These are phyloP conservation scores for Jatropha multifida DNA, from an alignment of 441 rosid genomes.

Conservation along the genomic window DNA sequence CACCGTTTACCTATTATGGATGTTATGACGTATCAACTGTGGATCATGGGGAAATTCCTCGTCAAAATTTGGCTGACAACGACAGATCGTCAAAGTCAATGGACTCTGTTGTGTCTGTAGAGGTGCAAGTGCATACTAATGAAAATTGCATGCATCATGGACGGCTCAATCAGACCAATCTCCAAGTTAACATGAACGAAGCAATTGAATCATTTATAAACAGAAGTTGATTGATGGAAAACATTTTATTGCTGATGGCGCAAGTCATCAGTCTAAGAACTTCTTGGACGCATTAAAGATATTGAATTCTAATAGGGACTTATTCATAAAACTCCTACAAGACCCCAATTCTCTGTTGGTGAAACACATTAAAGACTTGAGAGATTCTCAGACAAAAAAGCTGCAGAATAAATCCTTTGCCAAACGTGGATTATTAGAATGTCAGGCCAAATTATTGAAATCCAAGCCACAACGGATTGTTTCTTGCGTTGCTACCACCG, in stretches of 20 bases:
- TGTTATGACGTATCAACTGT: conserved; percentile 35
- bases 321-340: conserved; percentile 64
- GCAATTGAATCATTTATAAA: conserved; percentile 61
- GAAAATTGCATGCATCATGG: conserved; percentile 15
- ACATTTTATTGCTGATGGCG: conserved; percentile 22
- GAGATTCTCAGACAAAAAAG: conserved; percentile 36
- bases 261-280: conserved; percentile 45
- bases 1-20: conserved; percentile 28
- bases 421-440: conserved; percentile 20
- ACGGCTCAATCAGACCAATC: conserved; percentile 34
- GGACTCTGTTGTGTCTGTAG: conserved; percentile 20
- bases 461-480: no score
- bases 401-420: conserved; percentile 22
- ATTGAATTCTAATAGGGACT: conserved; percentile 66
- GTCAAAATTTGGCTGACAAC: conserved; percentile 18
- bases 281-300: conserved; percentile 70
- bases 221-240: conserved; percentile 44
- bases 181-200: conserved; percentile 49
- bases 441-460: background rate
- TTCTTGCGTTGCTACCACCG: no score
- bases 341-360: conserved; percentile 66
- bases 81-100: conserved; percentile 23
- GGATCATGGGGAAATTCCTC: conserved; percentile 24
- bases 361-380: conserved; percentile 52
- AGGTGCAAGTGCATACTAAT: conserved; percentile 18